These are phyloP conservation scores for Boletus reticulatus DNA, from an alignment of 768 basidiomycete genomes.

Conservation along the genomic window DNA sequence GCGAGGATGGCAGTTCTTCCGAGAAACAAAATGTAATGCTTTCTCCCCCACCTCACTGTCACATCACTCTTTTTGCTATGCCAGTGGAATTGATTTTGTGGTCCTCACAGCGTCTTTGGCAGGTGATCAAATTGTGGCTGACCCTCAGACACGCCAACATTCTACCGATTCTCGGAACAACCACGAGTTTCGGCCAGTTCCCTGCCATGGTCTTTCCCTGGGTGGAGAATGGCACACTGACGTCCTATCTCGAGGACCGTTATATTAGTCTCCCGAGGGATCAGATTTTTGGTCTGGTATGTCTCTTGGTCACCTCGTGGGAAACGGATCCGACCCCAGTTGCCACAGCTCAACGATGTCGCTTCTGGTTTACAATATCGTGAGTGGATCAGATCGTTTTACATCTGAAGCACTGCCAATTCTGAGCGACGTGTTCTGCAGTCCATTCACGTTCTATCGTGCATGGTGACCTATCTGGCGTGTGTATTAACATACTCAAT, in stretches of 20 bases:
- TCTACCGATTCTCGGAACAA: too few species aligned
- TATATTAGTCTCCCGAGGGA: neutral
- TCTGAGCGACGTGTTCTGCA: neutral
- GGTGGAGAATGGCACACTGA: neutral
- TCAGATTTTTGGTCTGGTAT: neutral
- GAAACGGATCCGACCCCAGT: neutral
- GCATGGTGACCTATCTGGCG: conserved; percentile 20
- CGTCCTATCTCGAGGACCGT: conserved; percentile 15
- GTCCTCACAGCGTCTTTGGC: conserved; percentile 17
- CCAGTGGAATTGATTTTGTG: neutral
- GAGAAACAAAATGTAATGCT: neutral
- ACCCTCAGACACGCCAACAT: too few species aligned
- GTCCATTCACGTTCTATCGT: conserved; percentile 18
- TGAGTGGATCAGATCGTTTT: too few species aligned
- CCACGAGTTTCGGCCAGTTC: too few species aligned
- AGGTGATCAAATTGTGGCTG: too few species aligned
- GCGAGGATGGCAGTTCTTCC: neutral
- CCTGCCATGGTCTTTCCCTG: too few species aligned
- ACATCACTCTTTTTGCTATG: neutral
- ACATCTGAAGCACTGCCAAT: too few species aligned
- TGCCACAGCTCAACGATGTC: conserved; percentile 7
- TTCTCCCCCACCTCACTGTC: neutral
- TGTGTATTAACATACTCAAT: neutral
- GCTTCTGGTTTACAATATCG: too few species aligned
- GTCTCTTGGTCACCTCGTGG: neutral